phyloP scores from a whole-genome alignment of 352 stramenopile genomes.

The Phytophthora hybrid region DNA sequence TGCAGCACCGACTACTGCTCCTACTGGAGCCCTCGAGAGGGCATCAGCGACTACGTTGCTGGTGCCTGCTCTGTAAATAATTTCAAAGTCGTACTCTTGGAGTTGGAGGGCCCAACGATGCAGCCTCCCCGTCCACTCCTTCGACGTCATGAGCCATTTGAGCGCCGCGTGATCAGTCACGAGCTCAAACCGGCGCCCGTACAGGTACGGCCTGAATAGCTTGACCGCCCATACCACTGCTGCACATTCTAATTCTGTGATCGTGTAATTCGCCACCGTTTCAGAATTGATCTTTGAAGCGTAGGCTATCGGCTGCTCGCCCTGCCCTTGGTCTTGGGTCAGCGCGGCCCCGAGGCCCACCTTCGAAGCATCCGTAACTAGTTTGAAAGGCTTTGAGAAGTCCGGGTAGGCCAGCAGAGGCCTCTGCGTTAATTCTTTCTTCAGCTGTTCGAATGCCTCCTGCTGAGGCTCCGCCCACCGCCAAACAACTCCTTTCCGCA shows the following conservation, averaged over 20 bases:
- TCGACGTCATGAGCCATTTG: neutral
- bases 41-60: neutral
- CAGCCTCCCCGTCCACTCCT: neutral
- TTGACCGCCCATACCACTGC: too few relatives aligned
- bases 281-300: too few relatives aligned
- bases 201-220: neutral
- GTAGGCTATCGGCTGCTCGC: too few relatives aligned
- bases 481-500: constrained; percentile 30
- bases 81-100: too few relatives aligned
- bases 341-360: constrained; percentile 27
- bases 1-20: too few relatives aligned
- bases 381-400: constrained; percentile 34
- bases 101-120: neutral
- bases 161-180: neutral
- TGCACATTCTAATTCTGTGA: too few relatives aligned
- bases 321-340: constrained; percentile 33
- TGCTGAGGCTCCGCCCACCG: constrained; percentile 29
- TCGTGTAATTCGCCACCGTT: too few relatives aligned
- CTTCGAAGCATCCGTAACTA: constrained; percentile 34
- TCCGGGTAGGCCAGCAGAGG: constrained; percentile 33
- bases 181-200: neutral
- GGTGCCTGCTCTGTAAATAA: neutral
- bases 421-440: neutral
- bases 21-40: neutral
- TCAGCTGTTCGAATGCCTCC: constrained; percentile 27